Conservation (phyloP, 805 yeast species). For the Tetrapisispora phaffii region DNA sequence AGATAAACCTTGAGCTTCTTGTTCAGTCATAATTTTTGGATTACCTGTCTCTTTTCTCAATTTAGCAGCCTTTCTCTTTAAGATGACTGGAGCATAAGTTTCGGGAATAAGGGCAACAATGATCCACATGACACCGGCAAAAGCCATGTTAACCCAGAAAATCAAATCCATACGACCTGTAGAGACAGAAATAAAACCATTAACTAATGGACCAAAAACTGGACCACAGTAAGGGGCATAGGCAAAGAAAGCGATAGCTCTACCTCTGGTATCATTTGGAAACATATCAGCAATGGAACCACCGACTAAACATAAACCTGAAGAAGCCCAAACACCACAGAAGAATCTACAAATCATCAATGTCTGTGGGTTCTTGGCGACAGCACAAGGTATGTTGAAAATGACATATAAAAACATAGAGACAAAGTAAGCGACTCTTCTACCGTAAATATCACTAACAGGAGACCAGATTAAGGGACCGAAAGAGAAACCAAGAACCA, state of each 20-base stretch:
- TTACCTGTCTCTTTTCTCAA: constrained; percentile 76
- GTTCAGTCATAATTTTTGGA: constrained; percentile 80
- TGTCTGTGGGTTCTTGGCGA: constrained; percentile 74
- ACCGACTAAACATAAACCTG: constrained; percentile 80
- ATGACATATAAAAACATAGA: constrained; percentile 66
- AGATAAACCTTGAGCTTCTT: constrained; percentile 72
- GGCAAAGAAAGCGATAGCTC: constrained; percentile 84
- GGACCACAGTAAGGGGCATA: constrained; percentile 93
- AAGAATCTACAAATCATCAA: constrained; percentile 73
- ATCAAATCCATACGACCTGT: constrained; percentile 61
- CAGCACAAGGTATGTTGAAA: constrained; percentile 81
- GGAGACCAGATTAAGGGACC: constrained; percentile 92
- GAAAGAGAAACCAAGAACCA: constrained; percentile 80
- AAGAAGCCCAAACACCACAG: constrained; percentile 77
- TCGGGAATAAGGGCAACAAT: constrained; percentile 64
- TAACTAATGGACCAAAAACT: constrained; percentile 77
- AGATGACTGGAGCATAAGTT: constrained; percentile 77
- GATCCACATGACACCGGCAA: constrained; percentile 79
- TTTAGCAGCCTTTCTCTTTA: constrained; percentile 53
- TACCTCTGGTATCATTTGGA: constrained; percentile 69
- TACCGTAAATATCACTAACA: constrained; percentile 72
- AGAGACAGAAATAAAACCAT: constrained; percentile 72
- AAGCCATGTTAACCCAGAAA: constrained; percentile 88
- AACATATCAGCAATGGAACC: constrained; percentile 88
- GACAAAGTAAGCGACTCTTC: constrained; percentile 72